Base-by-base conservation (phyloP, 345 rosid genomes). In the Ceriops decandra region DNA sequence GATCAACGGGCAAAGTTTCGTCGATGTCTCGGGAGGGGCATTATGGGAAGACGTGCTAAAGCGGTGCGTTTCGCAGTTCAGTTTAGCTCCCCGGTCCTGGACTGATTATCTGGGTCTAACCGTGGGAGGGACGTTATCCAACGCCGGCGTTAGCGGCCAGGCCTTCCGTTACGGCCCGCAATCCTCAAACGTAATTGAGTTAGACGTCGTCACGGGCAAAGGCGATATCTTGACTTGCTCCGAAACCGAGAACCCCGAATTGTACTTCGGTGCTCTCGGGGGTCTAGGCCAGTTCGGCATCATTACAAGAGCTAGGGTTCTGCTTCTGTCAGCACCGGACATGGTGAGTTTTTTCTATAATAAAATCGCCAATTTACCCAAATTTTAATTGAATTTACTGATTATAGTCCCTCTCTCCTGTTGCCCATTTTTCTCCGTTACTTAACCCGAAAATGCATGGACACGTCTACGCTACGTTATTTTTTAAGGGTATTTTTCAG, bases 61-160 rank as follows among this genome's bases (percentile, higher is more conserved):
- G 72, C 82, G 82, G 56, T 91, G 96, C 85, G 85, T 89, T 70
- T 82, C 60, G 24, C 59, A 57, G 54, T 78, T 62, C 68, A 81
- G 91, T 9, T 62, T 89, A 63, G 86, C 98, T 46, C 98, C 96
- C 0, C 68, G 95, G 82, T 91, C 98, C 47, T 91, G 95, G 95
- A 93, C 97, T 4, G 98, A 93, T 74, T 93, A 89, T 56, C 77
- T 91, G 6, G 79, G 95, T 57, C 71, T 93, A 64, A 91, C 98
- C 57, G 97, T 93, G 0, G 98, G 98, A 0, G 98, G 98, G 63
- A 93, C 98, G 63, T 66, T 93, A 54, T 93, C 98, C 6, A 93
- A 91, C 83, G 98, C 96, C 46, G 98, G 98, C 51, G 87, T 93
- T 10, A 89, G 98, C 71, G 98, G 98, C 30, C 98, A 93, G 76